Conservation (phyloP, 2,329 filamentous ascomycete genomes). For the Fusarium falciforme region DNA sequence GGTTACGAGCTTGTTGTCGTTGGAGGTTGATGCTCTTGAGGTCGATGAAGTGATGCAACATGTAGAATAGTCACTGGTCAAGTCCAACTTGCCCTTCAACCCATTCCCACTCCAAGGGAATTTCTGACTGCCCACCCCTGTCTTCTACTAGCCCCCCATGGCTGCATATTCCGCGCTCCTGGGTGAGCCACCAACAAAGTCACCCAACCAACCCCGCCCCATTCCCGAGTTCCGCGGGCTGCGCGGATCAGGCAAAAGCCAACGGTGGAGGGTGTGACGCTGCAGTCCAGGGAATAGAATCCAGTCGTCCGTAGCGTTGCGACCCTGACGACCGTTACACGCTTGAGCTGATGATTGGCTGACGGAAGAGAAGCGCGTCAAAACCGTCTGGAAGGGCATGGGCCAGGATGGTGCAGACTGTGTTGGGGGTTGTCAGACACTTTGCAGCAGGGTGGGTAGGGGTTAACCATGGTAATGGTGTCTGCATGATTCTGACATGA, state of each 20-base stretch:
- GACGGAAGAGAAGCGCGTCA: not conserved
- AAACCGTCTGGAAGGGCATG: not conserved
- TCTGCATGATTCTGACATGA: not conserved
- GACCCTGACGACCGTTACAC: not conserved
- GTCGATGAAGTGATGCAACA: not conserved
- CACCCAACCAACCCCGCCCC: not conserved
- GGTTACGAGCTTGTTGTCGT: not conserved
- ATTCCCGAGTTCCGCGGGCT: not conserved
- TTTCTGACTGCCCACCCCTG: not conserved
- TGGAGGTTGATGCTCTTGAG: not conserved
- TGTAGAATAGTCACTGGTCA: not conserved
- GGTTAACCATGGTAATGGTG: not conserved
- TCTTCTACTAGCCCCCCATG: not conserved
- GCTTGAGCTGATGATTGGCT: not conserved
- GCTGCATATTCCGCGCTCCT: not conserved
- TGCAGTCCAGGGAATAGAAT: not conserved
- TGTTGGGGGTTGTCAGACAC: not conserved
- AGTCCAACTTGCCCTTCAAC: not conserved
- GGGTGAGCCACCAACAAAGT: not conserved
- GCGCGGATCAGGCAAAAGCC: not conserved
- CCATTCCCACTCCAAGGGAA: not conserved
- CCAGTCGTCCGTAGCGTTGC: not conserved
- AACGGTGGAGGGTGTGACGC: not conserved
- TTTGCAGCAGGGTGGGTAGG: not conserved
- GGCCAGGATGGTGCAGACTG: not conserved